Evolutionary conservation across 331 rosid species (phyloP), one percentile per base, ranked within the genome.

Genomic region (Pyrus hybrid): DNA sequence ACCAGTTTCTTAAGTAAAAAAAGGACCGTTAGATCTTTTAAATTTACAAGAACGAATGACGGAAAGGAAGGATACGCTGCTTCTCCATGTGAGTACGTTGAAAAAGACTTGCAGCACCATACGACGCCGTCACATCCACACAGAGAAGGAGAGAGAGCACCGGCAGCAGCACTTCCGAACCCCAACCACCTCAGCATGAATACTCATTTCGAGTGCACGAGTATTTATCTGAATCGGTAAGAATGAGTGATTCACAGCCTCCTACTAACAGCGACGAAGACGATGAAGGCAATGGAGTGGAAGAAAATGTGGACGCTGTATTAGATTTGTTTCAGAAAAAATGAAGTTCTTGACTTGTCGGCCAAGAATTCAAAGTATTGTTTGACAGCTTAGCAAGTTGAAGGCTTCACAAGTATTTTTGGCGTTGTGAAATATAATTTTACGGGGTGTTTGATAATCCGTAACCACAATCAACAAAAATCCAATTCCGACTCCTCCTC

Each of bases 291-390:
- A 41, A 41, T 41, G 54, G 37, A 78, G 87, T 56, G 33, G 88
- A 80, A 74, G 83, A 73, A 21, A 83, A 62, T 35, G 81, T 76
- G 14, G 86, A 85, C 76, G 90, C 97, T 45, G 91, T 91, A 60
- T 73, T 78, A 37, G 91, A 90, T 64, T 87, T 94, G 85, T 92
- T 92, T 87, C 83, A 80, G 63, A 87, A 84, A 77, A 87, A 96
- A 66, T 86, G 82, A 87, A 21, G 26, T 10, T 5, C 28, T 58
- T 21, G 63, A 51, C 45, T 41, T 41, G 10, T 20, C 4, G 3
- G 3, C 6, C 28, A 25, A 49, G 63, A 73, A 13, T 29, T 60
- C 67, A 30, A 28, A 72, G 79, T 35, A 35, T 33, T 17, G 20
- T 12, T 23, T 51, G 22, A 18, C 23, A 63, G 17, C 37, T 49